These are phyloP conservation scores for sorghum (Sorghum bicolor) DNA, from an alignment of 176 grass and related monocot species.

Conservation along the genomic window Sorghum_bicolor_NCBIv3 NC_012875.2:59105501-59106000, in stretches of 20 bases:
- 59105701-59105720: slow-evolving; percentile 46
- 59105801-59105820: slow-evolving; percentile 36
- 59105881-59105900: no score
- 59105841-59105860: slow-evolving; percentile 37
- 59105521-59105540: slow-evolving; percentile 48
- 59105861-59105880: slow-evolving; percentile 25
- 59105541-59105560: slow-evolving; percentile 51
- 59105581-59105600: not conserved
- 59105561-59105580: not conserved
- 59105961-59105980: slow-evolving; percentile 32
- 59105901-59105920: no score
- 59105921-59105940: slow-evolving; percentile 16
- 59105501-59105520: slow-evolving; percentile 79
- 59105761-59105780: slow-evolving; percentile 40
- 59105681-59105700: slow-evolving; percentile 63
- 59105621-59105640: slow-evolving; percentile 23
- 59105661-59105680: slow-evolving; percentile 66
- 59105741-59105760: no score
- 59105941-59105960: slow-evolving; percentile 30
- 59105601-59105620: slow-evolving; percentile 4
- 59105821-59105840: slow-evolving; percentile 32
- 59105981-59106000: slow-evolving; percentile 35
- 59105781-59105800: slow-evolving; percentile 34
- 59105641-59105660: slow-evolving; percentile 20
- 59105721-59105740: slow-evolving; percentile 16